Conservation (phyloP, 1,284 basidiomycete species). For the Puccinia coronata region DNA sequence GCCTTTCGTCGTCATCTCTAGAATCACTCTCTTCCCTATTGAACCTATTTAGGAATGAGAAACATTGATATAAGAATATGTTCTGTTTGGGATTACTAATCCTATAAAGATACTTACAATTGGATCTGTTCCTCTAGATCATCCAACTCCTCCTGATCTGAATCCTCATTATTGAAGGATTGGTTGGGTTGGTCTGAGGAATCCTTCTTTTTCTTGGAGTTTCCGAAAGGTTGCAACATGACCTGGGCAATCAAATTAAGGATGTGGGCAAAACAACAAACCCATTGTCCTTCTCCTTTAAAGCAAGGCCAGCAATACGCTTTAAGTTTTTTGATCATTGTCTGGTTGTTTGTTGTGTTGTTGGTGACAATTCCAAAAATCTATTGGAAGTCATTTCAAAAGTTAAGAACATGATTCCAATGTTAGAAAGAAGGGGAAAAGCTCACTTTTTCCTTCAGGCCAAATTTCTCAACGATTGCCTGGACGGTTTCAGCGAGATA, state of each 20-base stretch:
- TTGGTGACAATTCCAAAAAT: slow-evolving; percentile 1
- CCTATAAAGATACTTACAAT: background rate
- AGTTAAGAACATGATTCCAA: background rate
- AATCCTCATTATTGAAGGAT: background rate
- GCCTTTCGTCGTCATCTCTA: background rate
- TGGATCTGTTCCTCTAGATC: slow-evolving; percentile 5
- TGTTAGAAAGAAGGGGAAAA: background rate
- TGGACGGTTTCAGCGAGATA: background rate
- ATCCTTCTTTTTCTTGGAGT: background rate
- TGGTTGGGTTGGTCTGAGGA: background rate
- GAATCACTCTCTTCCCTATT: background rate
- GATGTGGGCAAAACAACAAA: background rate
- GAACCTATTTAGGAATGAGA: background rate
- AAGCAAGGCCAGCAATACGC: background rate
- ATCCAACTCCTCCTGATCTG: slow-evolving; percentile 6
- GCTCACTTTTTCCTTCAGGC: slow-evolving; percentile 9
- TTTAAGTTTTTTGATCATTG: background rate
- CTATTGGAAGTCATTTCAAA: background rate
- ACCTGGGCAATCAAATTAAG: slow-evolving; percentile 14
- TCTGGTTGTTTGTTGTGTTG: slow-evolving; percentile 21
- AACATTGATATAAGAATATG: background rate
- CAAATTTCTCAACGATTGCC: too few species aligned
- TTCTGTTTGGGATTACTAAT: too few species aligned
- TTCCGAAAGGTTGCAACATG: slow-evolving; percentile 7
- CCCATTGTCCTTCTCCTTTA: slow-evolving; percentile 7